Evolutionary conservation across 106 monocot genomes (phyloP), one percentile per base, ranked within the genome.

Genomic region (Cymbidium sinense): DNA sequence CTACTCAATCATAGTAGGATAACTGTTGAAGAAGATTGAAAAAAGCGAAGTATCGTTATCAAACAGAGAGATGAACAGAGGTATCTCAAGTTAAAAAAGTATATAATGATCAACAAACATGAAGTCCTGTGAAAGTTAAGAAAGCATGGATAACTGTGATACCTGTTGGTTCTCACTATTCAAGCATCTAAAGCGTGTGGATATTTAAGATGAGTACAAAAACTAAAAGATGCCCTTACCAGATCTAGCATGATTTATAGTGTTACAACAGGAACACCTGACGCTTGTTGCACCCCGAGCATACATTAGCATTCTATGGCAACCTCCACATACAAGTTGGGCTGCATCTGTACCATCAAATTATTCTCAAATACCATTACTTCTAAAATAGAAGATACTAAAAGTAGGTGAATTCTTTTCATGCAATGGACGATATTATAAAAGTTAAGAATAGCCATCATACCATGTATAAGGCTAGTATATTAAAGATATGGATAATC

Each of bases 211-310:
- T 44, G 41, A 74, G 10, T 28, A 28, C 44, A 44, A 28, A 10
- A 43, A 44, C 28, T 44, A 76, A 52, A 47, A 54, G 34, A 47
- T 76, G 2, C 4, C 35, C 74, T n/a, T 78, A 87, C 90, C 90
- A 82, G 86, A 41, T 85, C 86, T 83, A 74, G 80, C 80, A 73
- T 81, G 77, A 83, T 90, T 90, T 73, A 87, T 85, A 17, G 90
- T 90, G 52, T 85, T 86, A 73, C 90, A 87, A 64, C 90, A 87
- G 2, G 90, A 85, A 82, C 90, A 90, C 74, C 87, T 82, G 28
- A 90, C 89, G 44, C 82, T 84, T 12, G 86, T 43, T 54, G 89
- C 89, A 82, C 89, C 89, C 70, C 78, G 84, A 76, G 84, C 77
- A 78, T 90, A 83, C 86, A 90, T 83, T 39, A 90, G 80, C 47